Evolutionary conservation across 495 filamentous ascomycete genomes (phyloP).

Genomic region (Chaetomidium leptoderma): DNA sequence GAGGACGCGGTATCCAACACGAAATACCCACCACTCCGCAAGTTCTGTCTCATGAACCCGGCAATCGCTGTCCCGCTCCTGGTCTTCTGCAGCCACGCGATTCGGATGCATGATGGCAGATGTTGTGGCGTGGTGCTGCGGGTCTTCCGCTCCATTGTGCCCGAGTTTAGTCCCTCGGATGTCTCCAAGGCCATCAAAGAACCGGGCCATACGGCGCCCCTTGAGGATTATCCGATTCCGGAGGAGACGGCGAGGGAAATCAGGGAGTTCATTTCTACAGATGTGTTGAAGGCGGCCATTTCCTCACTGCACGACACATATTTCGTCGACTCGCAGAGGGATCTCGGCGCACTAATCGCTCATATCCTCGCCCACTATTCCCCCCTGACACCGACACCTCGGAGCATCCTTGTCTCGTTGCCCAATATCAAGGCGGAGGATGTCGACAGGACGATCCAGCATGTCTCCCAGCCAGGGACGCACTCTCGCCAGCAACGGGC

Average conservation of each 20-base stretch:
- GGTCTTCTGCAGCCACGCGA: constrained; percentile 83
- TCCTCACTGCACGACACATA: constrained; percentile 89
- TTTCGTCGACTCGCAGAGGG: constrained; percentile 94
- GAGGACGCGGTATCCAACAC: neutral
- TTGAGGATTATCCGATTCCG: constrained; percentile 45
- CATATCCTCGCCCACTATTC: constrained; percentile 74
- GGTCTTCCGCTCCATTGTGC: constrained; percentile 76
- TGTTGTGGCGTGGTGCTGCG: constrained; percentile 81
- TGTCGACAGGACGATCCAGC: constrained; percentile 58
- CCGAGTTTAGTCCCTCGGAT: constrained; percentile 56
- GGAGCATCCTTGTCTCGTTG: constrained; percentile 51
- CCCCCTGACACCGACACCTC: constrained; percentile 54
- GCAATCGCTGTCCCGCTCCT: constrained; percentile 81
- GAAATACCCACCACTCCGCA: constrained; percentile 55
- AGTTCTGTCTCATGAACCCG: constrained; percentile 76
- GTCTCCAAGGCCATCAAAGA: constrained; percentile 16
- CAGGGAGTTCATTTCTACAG: constrained; percentile 83
- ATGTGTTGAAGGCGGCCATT: constrained; percentile 77
- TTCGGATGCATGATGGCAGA: constrained; percentile 85
- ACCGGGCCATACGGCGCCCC: constrained; percentile 1
- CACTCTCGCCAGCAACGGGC: constrained; percentile 72
- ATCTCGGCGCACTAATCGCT: constrained; percentile 83
- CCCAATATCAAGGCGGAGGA: constrained; percentile 52
- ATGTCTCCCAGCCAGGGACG: constrained; percentile 45
- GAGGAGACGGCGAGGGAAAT: constrained; percentile 56